A percentile compares a stretch with the other conserved stretches of the same genome.
These are phyloP conservation scores for Russula dissimulans DNA, from an alignment of 768 basidiomycete species.

Conservation along the genomic window DNA sequence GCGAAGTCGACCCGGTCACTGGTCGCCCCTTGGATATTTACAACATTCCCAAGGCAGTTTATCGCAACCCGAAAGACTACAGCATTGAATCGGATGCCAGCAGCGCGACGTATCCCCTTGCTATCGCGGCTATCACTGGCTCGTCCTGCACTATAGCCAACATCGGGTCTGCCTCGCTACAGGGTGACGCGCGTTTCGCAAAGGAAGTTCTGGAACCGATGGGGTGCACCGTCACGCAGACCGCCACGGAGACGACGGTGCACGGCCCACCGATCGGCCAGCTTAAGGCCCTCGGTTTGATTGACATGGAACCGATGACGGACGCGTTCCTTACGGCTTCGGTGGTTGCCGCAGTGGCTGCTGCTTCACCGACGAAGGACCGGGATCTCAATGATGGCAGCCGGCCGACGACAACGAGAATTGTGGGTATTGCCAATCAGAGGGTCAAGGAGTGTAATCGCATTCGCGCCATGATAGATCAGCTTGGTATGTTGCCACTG, in stretches of 20 bases:
- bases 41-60: constrained; percentile 72
- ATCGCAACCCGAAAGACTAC: constrained; percentile 72
- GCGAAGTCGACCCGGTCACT: constrained; percentile 49
- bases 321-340: constrained; percentile 97
- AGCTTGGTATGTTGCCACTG: constrained; percentile 58
- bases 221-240: constrained; percentile 90
- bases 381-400: constrained; percentile 33
- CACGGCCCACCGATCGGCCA: constrained; percentile 77
- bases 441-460: constrained; percentile 97
- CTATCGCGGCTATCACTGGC: constrained; percentile 96
- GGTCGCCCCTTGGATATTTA: constrained; percentile 72
- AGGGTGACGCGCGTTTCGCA: constrained; percentile 97
- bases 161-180: constrained; percentile 83
- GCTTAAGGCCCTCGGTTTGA: constrained; percentile 72
- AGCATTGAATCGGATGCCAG: constrained; percentile 93
- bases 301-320: constrained; percentile 99
- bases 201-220: constrained; percentile 87
- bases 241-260: constrained; percentile 82
- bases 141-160: constrained; percentile 88
- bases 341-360: constrained; percentile 80
- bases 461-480: constrained; percentile 93
- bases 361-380: constrained; percentile 36
- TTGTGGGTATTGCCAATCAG: constrained; percentile 94
- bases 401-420: constrained; percentile 51
- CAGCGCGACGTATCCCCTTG: constrained; percentile 93